These are phyloP conservation scores for Sporothrix euskadiensis DNA, from an alignment of 2,329 filamentous ascomycete genomes.

Conservation along the genomic window DNA sequence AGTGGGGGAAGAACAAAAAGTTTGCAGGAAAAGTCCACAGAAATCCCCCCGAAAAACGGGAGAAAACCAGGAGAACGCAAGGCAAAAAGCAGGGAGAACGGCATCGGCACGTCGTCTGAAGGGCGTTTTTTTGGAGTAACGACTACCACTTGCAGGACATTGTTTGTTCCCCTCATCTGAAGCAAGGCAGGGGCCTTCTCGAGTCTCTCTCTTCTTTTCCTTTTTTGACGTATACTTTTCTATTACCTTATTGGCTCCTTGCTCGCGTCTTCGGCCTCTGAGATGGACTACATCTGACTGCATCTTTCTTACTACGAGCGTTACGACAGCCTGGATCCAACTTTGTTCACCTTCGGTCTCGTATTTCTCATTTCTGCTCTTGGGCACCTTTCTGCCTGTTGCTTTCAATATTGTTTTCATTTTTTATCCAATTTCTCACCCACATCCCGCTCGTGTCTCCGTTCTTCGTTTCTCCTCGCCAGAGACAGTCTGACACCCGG, in stretches of 20 bases:
- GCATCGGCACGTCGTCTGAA: constrained; percentile 5
- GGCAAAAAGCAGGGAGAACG: background rate
- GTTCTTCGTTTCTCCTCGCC: constrained; percentile 11
- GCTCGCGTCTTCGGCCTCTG: constrained; percentile 12
- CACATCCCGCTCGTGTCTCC: background rate
- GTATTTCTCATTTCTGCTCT: background rate
- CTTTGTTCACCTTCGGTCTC: background rate
- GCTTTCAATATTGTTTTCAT: background rate
- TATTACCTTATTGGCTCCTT: background rate
- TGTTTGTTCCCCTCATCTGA: background rate
- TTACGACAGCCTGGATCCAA: background rate
- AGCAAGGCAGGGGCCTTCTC: background rate
- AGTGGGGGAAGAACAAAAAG: background rate
- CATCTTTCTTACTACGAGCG: background rate
- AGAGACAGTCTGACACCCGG: background rate
- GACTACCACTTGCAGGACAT: background rate
- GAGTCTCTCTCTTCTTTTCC: background rate
- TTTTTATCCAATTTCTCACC: background rate
- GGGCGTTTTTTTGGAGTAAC: background rate
- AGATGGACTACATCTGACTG: background rate
- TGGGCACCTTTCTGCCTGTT: background rate
- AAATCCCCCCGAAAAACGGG: background rate
- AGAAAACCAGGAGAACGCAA: background rate
- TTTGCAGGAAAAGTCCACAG: background rate
- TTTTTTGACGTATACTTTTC: background rate